A percentile compares a stretch with the other conserved stretches of the same genome.
phyloP scores from a whole-genome alignment of 2,329 filamentous ascomycete genomes.

The Capronia epimyces region DNA sequence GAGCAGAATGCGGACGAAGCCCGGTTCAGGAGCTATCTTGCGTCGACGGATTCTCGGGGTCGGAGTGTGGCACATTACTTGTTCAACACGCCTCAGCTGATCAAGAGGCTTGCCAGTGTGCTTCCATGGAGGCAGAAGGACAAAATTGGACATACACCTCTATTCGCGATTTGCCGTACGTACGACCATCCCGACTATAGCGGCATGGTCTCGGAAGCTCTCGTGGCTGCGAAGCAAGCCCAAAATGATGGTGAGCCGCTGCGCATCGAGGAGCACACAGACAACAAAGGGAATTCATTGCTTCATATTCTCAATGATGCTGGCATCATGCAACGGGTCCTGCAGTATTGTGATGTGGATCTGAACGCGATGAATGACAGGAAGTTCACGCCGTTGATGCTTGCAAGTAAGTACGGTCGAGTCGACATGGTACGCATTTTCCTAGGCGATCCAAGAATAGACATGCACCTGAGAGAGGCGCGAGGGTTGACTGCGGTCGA shows the following conservation, averaged over 20 bases:
- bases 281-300: conserved; percentile 86
- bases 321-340: conserved; percentile 65
- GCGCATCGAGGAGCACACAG: conserved; percentile 87
- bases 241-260: conserved; percentile 76
- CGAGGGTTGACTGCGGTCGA: conserved; percentile 91
- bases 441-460: conserved; percentile 81
- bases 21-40: conserved; percentile 62
- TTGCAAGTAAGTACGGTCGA: conserved; percentile 95
- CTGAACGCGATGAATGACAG: conserved; percentile 94
- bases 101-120: conserved; percentile 67
- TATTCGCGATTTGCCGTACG: conserved; percentile 90
- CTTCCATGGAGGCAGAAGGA: conserved; percentile 87
- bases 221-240: conserved; percentile 65
- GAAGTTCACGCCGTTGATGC: conserved; percentile 91
- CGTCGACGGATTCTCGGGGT: conserved; percentile 73
- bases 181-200: conserved; percentile 89
- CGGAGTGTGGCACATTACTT: conserved; percentile 92
- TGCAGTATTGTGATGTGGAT: conserved; percentile 85
- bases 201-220: conserved; percentile 76
- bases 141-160: conserved; percentile 93
- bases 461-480: conserved; percentile 74
- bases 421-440: conserved; percentile 86
- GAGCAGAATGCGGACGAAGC: conserved; percentile 52
- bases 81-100: conserved; percentile 81
- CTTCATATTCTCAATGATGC: conserved; percentile 93